phyloP scores from a whole-genome alignment of 2,329 filamentous ascomycete species.

The Aureobasidium sp. region DNA sequence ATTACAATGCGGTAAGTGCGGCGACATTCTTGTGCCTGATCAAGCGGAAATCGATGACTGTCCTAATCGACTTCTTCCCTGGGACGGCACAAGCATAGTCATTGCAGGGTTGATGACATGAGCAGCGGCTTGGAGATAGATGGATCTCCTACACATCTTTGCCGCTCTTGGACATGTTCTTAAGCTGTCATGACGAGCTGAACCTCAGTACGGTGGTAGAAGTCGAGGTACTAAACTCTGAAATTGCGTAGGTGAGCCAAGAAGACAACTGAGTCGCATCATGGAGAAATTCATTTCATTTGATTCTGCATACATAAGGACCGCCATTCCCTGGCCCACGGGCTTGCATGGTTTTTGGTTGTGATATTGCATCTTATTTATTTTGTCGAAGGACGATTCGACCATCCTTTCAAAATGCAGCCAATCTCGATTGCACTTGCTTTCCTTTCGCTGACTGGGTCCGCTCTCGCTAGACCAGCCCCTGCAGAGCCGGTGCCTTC shows the following conservation, averaged over 20 bases:
- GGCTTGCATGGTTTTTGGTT: neutral
- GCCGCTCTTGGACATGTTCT: neutral
- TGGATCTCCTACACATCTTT: neutral
- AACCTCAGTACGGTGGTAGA: neutral
- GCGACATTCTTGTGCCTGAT: neutral
- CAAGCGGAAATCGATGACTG: neutral
- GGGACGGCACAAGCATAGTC: neutral
- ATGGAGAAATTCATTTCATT: neutral
- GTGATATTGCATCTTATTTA: neutral
- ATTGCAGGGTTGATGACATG: neutral
- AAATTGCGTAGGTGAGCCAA: conserved; percentile 5
- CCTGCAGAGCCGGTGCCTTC: conserved; percentile 12
- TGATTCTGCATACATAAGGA: neutral
- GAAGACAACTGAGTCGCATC: neutral
- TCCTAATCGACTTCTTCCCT: neutral
- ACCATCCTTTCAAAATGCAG: neutral
- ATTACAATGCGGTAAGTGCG: neutral
- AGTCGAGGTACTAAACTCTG: neutral
- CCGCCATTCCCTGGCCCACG: neutral
- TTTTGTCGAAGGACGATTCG: neutral
- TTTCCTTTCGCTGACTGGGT: conserved; percentile 4
- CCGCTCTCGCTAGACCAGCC: conserved; percentile 14
- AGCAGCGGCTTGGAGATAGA: neutral
- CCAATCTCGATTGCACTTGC: neutral
- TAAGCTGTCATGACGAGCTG: conserved; percentile 3